Base-by-base conservation (phyloP, 192 early-diverging fungal genomes). In the Lunasporangiospora selenospora region DNA sequence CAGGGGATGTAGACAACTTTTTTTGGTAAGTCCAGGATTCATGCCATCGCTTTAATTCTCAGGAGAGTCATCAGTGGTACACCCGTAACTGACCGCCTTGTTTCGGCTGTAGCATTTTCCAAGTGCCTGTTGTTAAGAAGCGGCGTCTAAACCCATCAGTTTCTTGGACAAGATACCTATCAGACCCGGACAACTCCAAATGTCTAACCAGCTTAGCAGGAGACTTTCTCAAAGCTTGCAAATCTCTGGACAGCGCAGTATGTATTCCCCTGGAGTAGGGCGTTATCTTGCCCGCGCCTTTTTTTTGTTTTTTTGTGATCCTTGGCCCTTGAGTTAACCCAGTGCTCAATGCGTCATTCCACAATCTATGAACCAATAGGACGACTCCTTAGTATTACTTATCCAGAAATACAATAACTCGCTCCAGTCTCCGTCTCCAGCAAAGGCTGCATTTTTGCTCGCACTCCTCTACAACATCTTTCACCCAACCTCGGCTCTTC, bases 401-500 rank as follows among this genome's bases (percentile, higher is more conserved):
- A 63, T 73, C 21, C 59, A 62, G 53, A 53, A 13, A 7, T 73
- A 73, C 30, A 59, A 73, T 16, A 46, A 21, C 50, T 58, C 69
- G 2, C 16, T 73, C 6, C 69, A 63, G 19, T 73, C 61, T 5
- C 47, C 60, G 19, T 73, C 61, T 5, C 47, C 60, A 1, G 31
- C 60, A 27, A 73, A 46, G 54, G 57, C 69, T 8, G 46, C 69
- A 19, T 34, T 73, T 2, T 41, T 73, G 9, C 55, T 73, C 15
- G 69, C 69, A 3, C 32, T 73, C 3, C 16, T 73, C 10, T 73
- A 63, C 69, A 73, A 73, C 29, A 63, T 73, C 23, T 73, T 73
- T 42, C 61, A 62, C 49, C 69, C 69, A 45, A 62, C 39, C 19
- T 73, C 69, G 23, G 63, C 59, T 5, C 19, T 73, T 16, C 69